A percentile compares a stretch with the other conserved stretches of the same genome.
phyloP scores from a whole-genome alignment of 1,284 basidiomycete species.

The Moniliophthora roreri region DNA sequence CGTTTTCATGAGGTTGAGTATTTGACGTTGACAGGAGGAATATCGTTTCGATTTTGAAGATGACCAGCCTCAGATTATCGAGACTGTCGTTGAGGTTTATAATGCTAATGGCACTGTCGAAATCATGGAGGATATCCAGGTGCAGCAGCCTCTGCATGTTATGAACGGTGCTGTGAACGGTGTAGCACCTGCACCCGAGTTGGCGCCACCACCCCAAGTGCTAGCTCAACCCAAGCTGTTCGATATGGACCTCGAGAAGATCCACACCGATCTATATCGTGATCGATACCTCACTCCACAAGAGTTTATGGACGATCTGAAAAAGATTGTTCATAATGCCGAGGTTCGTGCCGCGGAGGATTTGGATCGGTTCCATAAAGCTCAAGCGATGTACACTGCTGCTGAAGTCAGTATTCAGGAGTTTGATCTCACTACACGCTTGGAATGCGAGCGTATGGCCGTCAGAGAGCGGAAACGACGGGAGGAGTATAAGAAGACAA shows the following conservation, averaged over 20 bases:
- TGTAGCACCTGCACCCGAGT: not conserved
- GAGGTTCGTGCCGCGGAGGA: slow-evolving; percentile 66
- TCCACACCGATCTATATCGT: slow-evolving; percentile 86
- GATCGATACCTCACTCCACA: slow-evolving; percentile 86
- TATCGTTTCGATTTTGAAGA: slow-evolving; percentile 57
- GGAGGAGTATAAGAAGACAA: slow-evolving; percentile 54
- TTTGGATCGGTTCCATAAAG: slow-evolving; percentile 74
- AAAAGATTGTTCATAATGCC: slow-evolving; percentile 90
- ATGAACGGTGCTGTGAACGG: slow-evolving; percentile 3
- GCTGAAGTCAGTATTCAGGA: slow-evolving; percentile 86
- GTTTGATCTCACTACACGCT: slow-evolving; percentile 80
- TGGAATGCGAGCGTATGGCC: slow-evolving; percentile 91
- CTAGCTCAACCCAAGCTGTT: slow-evolving; percentile 41
- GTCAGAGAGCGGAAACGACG: slow-evolving; percentile 72
- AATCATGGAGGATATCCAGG: slow-evolving; percentile 36
- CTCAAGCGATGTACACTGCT: slow-evolving; percentile 89
- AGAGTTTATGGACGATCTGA: slow-evolving; percentile 87
- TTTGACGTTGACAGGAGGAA: slow-evolving; percentile 54
- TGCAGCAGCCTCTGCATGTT: not conserved
- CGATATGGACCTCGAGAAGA: slow-evolving; percentile 89
- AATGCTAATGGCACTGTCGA: slow-evolving; percentile 44
- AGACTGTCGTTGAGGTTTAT: slow-evolving; percentile 35
- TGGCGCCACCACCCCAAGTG: slow-evolving; percentile 12
- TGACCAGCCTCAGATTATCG: slow-evolving; percentile 14
- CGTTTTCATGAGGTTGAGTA: not conserved